Conservation (phyloP, 768 basidiomycete genomes). For the Russula abietina region DNA sequence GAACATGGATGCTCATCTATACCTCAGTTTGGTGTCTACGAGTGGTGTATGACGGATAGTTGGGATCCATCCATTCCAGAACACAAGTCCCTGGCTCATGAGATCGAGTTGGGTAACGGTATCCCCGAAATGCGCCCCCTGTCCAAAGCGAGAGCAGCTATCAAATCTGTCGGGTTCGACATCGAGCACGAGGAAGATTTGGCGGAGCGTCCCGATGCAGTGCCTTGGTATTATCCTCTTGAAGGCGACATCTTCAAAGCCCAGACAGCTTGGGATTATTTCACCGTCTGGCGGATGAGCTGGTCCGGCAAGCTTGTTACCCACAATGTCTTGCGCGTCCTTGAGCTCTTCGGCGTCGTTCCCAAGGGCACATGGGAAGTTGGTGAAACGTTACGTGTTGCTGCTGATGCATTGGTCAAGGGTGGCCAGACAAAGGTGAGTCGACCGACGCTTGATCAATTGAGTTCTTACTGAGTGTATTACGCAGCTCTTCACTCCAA, state of each 20-base stretch:
- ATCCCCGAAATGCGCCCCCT: slow-evolving; percentile 95
- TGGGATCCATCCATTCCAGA: slow-evolving; percentile 83
- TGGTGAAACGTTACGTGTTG: slow-evolving; percentile 80
- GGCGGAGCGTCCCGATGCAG: slow-evolving; percentile 68
- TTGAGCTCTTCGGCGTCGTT: slow-evolving; percentile 73
- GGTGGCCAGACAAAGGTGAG: slow-evolving; percentile 83
- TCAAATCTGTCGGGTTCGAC: slow-evolving; percentile 78
- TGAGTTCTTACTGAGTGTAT: slow-evolving; percentile 2
- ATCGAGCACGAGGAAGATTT: slow-evolving; percentile 92
- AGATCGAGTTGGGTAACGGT: slow-evolving; percentile 90
- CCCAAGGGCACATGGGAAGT: slow-evolving; percentile 93
- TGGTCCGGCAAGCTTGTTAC: slow-evolving; percentile 80
- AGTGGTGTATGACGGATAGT: slow-evolving; percentile 96
- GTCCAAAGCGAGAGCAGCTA: slow-evolving; percentile 60
- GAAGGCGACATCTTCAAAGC: slow-evolving; percentile 91
- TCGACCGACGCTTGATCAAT: slow-evolving; percentile 3
- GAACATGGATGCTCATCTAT: slow-evolving; percentile 5
- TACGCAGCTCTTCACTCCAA: slow-evolving; percentile 75
- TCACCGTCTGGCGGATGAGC: slow-evolving; percentile 87
- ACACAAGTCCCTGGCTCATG: slow-evolving; percentile 89
- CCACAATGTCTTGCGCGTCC: slow-evolving; percentile 66
- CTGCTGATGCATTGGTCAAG: slow-evolving; percentile 69
- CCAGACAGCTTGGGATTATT: slow-evolving; percentile 88
- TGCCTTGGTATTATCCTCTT: slow-evolving; percentile 95
- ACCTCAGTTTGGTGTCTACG: slow-evolving; percentile 88